Base-by-base conservation (phyloP, 805 yeast genomes). In the Ogataea parapolymorpha region DNA sequence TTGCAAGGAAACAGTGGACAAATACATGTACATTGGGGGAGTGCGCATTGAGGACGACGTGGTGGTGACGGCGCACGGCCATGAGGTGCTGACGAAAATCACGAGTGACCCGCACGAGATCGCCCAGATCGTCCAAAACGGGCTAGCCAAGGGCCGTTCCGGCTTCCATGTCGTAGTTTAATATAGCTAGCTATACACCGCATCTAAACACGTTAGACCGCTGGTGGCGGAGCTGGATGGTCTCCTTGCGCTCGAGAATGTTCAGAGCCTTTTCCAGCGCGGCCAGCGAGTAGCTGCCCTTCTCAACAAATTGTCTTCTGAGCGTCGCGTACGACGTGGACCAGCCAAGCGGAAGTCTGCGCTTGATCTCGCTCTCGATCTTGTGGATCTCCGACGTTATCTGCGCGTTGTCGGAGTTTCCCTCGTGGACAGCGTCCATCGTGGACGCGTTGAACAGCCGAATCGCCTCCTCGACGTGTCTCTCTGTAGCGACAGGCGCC, bases 1-100 rank as follows among this genome's bases (percentile, higher is more conserved):
- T 42, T 72, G 88, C 54, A 60, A 63, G 48, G 79, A 76, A 0
- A 79, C 84, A 6, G 68, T 91, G 46, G 80, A 85, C 41, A 80
- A 77, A 55, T 91, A 89, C 63, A 77, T 84, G 82, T 77, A 82
- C 51, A 78, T 93, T 42, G 99, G 99, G n/a, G 99, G 99, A 32
- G 96, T 91, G 5, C 79, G 99, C 63, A 88, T 91, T 42, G 99
- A 91, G 64, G 99, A 91, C 59, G 97, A 91, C 58, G 74, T 93
- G 30, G 66, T 87, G 32, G 82, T 91, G 23, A 86, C 95, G 1
- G 71, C 72, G 35, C 67, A 66, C 39, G 98, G 98, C 0, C 79
- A 65, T 56, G 95, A 89, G 56, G 85, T 86, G 53, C 67, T 91
- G 39, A 91, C 96, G 2, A 73, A 75, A 20, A 79, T 91, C 39